Evolutionary conservation across 441 rosid genomes (phyloP).

Genomic region (Omphalea diandra): DNA sequence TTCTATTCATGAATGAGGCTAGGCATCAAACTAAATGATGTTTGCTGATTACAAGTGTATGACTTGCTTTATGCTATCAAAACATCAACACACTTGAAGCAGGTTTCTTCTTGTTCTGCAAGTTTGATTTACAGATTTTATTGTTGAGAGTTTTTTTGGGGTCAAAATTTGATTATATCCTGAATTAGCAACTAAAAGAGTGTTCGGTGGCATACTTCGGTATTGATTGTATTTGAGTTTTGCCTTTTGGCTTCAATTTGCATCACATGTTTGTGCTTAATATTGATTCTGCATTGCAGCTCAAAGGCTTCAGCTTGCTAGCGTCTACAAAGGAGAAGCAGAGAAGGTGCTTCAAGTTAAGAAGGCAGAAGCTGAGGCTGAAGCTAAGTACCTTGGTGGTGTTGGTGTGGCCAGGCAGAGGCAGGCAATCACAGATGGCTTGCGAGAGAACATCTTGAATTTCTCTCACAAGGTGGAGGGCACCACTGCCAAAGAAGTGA

Average conservation of each 20-base stretch:
- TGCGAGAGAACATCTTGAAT: slow-evolving; percentile 91
- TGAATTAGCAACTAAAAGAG: not conserved
- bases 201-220: not conserved
- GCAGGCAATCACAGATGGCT: slow-evolving; percentile 93
- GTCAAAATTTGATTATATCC: not conserved
- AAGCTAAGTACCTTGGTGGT: slow-evolving; percentile 92
- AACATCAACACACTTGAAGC: not conserved
- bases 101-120: not conserved
- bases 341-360: slow-evolving; percentile 86
- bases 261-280: not conserved
- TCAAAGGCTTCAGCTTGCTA: slow-evolving; percentile 96
- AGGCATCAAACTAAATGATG: not conserved
- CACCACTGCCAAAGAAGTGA: slow-evolving; percentile 84
- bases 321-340: slow-evolving; percentile 97
- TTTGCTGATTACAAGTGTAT: not conserved
- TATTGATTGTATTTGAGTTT: not conserved
- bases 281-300: slow-evolving; percentile 45
- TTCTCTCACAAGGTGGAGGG: slow-evolving; percentile 93
- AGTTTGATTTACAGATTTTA: not conserved
- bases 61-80: not conserved
- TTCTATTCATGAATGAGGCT: not conserved
- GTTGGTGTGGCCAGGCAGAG: slow-evolving; percentile 97
- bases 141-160: not conserved
- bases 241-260: not conserved
- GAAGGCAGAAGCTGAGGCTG: slow-evolving; percentile 94